A percentile compares a stretch with the other conserved stretches of the same genome.
These are phyloP conservation scores for Nigrospora sphaerica DNA, from an alignment of 2,329 filamentous ascomycete genomes.

Conservation along the genomic window DNA sequence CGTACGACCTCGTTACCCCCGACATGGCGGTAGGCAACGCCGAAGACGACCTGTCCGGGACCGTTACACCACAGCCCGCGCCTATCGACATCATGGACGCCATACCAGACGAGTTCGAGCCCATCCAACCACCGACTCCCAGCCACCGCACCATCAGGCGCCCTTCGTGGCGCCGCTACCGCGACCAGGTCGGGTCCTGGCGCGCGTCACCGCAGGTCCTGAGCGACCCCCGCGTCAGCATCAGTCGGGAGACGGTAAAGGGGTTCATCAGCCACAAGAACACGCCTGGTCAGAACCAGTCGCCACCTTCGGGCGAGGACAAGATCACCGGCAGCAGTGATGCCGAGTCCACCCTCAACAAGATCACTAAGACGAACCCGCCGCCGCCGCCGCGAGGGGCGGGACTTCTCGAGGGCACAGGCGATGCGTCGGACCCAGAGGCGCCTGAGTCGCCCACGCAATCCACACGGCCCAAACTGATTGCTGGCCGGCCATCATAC, in stretches of 20 bases:
- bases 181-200: constrained; percentile 36
- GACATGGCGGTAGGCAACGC: constrained; percentile 1
- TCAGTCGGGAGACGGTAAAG: constrained; percentile 31
- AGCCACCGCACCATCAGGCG: constrained; percentile 33
- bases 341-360: constrained; percentile 34
- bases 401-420: background rate
- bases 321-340: constrained; percentile 26
- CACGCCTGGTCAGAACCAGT: constrained; percentile 2
- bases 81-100: constrained; percentile 22
- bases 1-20: constrained; percentile 11
- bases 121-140: constrained; percentile 15
- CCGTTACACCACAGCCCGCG: constrained; percentile 17
- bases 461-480: constrained; percentile 17
- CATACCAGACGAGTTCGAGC: constrained; percentile 21
- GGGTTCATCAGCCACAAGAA: constrained; percentile 23
- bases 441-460: background rate
- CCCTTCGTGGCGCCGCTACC: constrained; percentile 31
- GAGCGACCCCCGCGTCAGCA: constrained; percentile 32
- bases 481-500: constrained; percentile 25
- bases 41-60: constrained; percentile 17
- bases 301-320: constrained; percentile 17
- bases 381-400: constrained; percentile 19
- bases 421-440: background rate
- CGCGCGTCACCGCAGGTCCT: constrained; percentile 27
- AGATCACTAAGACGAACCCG: constrained; percentile 31